Base-by-base conservation (phyloP, 2,329 filamentous ascomycete genomes). In the Neofusicoccum kwambonambiense region DNA sequence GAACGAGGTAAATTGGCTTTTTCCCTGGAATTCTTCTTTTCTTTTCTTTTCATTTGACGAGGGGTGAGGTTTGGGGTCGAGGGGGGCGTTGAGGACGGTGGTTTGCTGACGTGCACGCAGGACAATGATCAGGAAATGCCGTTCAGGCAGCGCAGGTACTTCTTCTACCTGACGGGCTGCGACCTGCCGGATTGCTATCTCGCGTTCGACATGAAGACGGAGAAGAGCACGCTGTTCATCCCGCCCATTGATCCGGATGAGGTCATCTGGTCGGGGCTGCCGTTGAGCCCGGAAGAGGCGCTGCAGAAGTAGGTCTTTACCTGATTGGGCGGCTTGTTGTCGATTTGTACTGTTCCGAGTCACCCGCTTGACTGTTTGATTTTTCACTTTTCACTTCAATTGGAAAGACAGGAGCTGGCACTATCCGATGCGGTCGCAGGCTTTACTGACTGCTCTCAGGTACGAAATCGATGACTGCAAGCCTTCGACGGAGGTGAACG, bases 151-250 rank as follows among this genome's bases (percentile, higher is more conserved):
- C 91, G 93, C 68, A 89, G 95, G 64, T 91, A 88, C 77, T 99
- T 99, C 81, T 97, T 91, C 86, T 99, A 99, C 79, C 83, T 98
- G 50, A 94, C 92, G 27, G 95, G 95, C 70, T 96, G 89, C 74
- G 85, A 88, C 67, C 84, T 96, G 35, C 86, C 93, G 66, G 93
- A 97, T 77, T 90, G 90, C 72, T 89, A 89, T 75, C 86, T 92
- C 66, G 85, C 89, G 64, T 97, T 97, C 81, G 89, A 97, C 69
- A 89, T 96, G 65, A 82, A 85, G 51, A 84, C 86, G 54, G 85
- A 88, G 69, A 87, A 88, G 70, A 86, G 93, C 45, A 96, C 89
- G 2, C 87, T 99, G 56, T 99, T 93, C 80, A 94, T 99, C 71
- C 94, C 95, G 2, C 91, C 93, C 15, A 86, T 93, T 71, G 89